Percentiles rank a stretch among this genome's conserved stretches.
These are phyloP conservation scores for Hypholoma fasciculare DNA, from an alignment of 768 basidiomycete genomes.

Conservation along the genomic window DNA sequence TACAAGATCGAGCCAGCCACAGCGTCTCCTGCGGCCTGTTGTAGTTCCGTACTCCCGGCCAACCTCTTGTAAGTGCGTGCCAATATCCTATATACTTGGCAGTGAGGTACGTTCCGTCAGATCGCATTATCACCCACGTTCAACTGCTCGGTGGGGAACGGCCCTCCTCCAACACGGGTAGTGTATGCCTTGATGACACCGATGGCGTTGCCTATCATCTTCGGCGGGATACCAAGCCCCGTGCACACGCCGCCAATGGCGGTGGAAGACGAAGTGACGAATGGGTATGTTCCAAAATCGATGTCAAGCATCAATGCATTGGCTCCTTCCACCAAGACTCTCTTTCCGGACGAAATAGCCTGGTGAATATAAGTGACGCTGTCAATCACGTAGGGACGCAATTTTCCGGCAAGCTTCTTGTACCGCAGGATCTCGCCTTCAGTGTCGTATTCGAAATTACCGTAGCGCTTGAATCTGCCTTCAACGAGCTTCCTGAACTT, in stretches of 20 bases:
- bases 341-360: slow-evolving; percentile 74
- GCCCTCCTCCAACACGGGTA: slow-evolving; percentile 97
- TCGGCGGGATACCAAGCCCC: slow-evolving; percentile 95
- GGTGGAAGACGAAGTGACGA: slow-evolving; percentile 93
- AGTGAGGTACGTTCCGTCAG: neutral
- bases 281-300: slow-evolving; percentile 98
- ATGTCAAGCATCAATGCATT: slow-evolving; percentile 99
- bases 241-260: slow-evolving; percentile 95
- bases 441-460: slow-evolving; percentile 97
- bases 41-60: slow-evolving; percentile 91
- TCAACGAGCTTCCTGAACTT: slow-evolving; percentile 97
- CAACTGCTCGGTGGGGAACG: slow-evolving; percentile 95
- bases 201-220: slow-evolving; percentile 79
- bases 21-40: slow-evolving; percentile 89
- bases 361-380: slow-evolving; percentile 83
- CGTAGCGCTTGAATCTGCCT: slow-evolving; percentile 97
- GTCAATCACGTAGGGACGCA: slow-evolving; percentile 89
- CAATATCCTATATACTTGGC: slow-evolving; percentile 57
- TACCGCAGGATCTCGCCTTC: slow-evolving; percentile 94
- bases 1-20: slow-evolving; percentile 97
- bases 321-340: slow-evolving; percentile 92
- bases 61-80: slow-evolving; percentile 89
- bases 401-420: slow-evolving; percentile 83
- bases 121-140: slow-evolving; percentile 51
- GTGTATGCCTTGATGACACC: slow-evolving; percentile 99